Evolutionary conservation across 148 eudicot genomes (phyloP).

Genomic region (Silene latifolia): DNA sequence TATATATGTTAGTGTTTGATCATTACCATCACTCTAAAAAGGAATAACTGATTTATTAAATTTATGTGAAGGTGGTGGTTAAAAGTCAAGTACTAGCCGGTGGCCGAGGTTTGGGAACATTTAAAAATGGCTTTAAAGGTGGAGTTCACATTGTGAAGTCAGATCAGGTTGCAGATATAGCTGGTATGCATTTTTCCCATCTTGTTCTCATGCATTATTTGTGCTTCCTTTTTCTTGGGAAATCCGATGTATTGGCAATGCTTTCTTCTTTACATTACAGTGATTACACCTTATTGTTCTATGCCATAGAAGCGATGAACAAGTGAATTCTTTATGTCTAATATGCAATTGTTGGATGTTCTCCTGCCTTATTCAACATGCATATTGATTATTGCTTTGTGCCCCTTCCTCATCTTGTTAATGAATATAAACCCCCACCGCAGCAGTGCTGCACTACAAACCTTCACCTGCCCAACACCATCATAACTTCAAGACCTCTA

Average conservation of each 20-base stretch:
- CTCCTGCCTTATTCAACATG: not conserved
- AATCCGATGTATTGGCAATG: not conserved
- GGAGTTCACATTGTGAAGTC: slow-evolving; percentile 92
- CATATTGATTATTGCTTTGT: not conserved
- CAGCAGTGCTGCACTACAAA: no score
- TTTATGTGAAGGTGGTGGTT: slow-evolving; percentile 71
- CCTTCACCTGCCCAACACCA: no score
- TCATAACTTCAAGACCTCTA: no score
- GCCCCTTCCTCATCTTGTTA: not conserved
- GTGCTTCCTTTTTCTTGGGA: not conserved
- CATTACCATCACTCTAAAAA: not conserved
- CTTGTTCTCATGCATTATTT: not conserved
- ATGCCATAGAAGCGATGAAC: not conserved
- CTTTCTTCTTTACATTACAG: not conserved
- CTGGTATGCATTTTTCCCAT: slow-evolving; percentile 45
- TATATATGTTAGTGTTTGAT: no score
- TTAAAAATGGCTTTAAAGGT: slow-evolving; percentile 82
- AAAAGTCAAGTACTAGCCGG: slow-evolving; percentile 98
- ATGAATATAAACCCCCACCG: no score
- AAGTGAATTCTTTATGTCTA: not conserved
- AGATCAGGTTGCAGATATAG: slow-evolving; percentile 65
- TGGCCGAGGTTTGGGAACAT: slow-evolving; percentile 93
- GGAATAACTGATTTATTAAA: slow-evolving; percentile 1
- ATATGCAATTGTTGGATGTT: no score
- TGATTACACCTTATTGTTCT: not conserved